Conservation (phyloP, 176 grass and related monocot species). For the Carex parvula region DNA sequence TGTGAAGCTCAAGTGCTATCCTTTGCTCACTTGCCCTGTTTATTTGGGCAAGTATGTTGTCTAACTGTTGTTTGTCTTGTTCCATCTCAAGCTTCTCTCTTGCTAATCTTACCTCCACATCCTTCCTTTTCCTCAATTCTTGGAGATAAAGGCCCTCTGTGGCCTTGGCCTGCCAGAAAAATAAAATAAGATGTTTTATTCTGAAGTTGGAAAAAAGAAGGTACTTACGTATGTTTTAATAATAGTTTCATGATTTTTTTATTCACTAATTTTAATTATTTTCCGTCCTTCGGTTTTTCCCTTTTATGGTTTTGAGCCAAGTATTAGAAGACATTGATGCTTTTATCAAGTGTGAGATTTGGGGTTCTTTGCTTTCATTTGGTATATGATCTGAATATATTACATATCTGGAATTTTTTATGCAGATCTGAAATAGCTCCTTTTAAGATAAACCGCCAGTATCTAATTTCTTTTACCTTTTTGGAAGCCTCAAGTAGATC, state of each 20-base stretch:
- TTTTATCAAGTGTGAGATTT: not conserved
- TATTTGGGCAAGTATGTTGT: conserved; percentile 38
- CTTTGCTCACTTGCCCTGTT: conserved; percentile 26
- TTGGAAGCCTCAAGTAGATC: conserved; percentile 41
- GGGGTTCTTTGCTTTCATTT: not conserved
- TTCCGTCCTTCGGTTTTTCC: not conserved
- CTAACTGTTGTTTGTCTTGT: conserved; percentile 41
- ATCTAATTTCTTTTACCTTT: conserved; percentile 25
- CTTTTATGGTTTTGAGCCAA: not conserved
- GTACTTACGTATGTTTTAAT: not conserved
- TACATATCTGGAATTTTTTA: not conserved
- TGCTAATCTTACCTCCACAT: conserved; percentile 43
- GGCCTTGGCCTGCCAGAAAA: conserved; percentile 35
- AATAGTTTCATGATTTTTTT: not conserved
- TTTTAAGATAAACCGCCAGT: not conserved
- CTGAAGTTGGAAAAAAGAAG: not conserved
- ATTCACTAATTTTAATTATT: not conserved
- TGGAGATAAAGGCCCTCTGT: conserved; percentile 34
- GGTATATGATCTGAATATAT: not conserved
- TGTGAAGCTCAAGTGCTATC: conserved; percentile 37
- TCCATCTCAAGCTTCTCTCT: conserved; percentile 43
- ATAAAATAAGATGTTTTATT: not conserved
- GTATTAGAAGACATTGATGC: not conserved
- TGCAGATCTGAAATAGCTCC: not conserved
- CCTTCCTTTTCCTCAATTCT: conserved; percentile 44